These are phyloP conservation scores for Magnusiomyces ingens DNA, from an alignment of 1,139 yeast species.

Conservation along the genomic window DNA sequence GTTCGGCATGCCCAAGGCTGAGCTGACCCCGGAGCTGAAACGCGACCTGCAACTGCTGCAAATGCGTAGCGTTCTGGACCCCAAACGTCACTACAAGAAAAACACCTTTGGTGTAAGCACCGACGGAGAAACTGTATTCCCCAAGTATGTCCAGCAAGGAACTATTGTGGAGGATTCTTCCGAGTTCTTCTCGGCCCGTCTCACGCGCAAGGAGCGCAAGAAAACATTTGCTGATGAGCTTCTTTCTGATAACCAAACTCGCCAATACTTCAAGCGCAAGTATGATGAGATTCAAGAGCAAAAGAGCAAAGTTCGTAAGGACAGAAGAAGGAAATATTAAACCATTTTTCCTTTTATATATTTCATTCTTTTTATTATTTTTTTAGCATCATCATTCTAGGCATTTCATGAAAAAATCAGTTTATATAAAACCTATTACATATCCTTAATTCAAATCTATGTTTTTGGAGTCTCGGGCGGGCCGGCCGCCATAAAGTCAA, in stretches of 20 bases:
- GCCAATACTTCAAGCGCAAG: conserved; percentile 76
- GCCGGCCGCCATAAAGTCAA: neutral
- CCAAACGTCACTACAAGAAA: conserved; percentile 90
- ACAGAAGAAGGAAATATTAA: conserved; percentile 5
- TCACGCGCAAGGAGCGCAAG: conserved; percentile 67
- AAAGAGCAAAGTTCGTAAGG: conserved; percentile 30
- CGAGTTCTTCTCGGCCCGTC: conserved; percentile 67
- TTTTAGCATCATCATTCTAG: neutral
- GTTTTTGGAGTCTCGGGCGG: neutral
- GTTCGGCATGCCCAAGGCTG: conserved; percentile 81
- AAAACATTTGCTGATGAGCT: conserved; percentile 75
- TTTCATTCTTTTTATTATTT: neutral
- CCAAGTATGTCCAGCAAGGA: conserved; percentile 83
- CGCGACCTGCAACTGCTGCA: conserved; percentile 73
- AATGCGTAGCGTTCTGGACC: conserved; percentile 88
- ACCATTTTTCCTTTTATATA: neutral
- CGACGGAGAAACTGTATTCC: conserved; percentile 28
- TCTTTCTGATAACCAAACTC: conserved; percentile 62
- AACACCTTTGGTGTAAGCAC: conserved; percentile 57
- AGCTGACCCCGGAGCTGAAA: conserved; percentile 63
- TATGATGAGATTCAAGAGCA: conserved; percentile 69
- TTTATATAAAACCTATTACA: neutral
- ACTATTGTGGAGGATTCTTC: conserved; percentile 77
- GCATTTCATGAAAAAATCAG: neutral
- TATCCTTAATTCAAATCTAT: neutral